Evolutionary conservation across 768 basidiomycete species (phyloP), one percentile per base, ranked within the genome.

Genomic region (Leucosporidium yakuticum): DNA sequence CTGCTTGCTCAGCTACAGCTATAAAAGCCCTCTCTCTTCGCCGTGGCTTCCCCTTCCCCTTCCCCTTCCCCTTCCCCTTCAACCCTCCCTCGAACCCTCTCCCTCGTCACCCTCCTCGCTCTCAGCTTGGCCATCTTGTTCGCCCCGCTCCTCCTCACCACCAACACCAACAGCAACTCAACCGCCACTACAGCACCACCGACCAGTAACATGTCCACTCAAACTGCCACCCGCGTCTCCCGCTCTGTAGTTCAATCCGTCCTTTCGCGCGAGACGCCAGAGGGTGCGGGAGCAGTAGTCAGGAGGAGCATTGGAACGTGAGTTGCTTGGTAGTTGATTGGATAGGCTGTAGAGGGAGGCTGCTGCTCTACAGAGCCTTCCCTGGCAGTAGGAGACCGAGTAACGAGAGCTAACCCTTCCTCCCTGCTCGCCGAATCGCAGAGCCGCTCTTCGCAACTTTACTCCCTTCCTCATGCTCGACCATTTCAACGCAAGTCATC

Each of bases 381-480:
- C 14, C 39, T 8, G 17, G 39, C 39, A 15, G 17, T 8, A 3
- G 14, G 8, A 44, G 39, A 44, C 11, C 2, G 39, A 7, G 2
- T 8, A 8, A 44, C 11, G 8, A 8, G 39, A 44, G 34, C 39
- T 44, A 15, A 44, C 39, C 34, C 39, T 8, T 12, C 39, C 39
- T 15, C 17, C 39, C 39, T 15, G 11, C 39, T 44, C 39, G 39
- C 39, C 39, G 39, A 44, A 44, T 5, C 12, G 12, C 34, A 44
- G 39, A 3, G 80, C 81, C 78, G 81, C 78, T 55, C 81, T 97
- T 48, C 82, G 86, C 60, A 96, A 93, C 77, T 79, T 96, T 50
- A 87, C 88, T 0, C 94, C 94, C 1, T 97, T 97, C 82, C 82
- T 97, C 62, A 87, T 97, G 88, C 75, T 78, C 29, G 77, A 77